Conservation (phyloP, 768 basidiomycete genomes). For the Ramaria rubella region DNA sequence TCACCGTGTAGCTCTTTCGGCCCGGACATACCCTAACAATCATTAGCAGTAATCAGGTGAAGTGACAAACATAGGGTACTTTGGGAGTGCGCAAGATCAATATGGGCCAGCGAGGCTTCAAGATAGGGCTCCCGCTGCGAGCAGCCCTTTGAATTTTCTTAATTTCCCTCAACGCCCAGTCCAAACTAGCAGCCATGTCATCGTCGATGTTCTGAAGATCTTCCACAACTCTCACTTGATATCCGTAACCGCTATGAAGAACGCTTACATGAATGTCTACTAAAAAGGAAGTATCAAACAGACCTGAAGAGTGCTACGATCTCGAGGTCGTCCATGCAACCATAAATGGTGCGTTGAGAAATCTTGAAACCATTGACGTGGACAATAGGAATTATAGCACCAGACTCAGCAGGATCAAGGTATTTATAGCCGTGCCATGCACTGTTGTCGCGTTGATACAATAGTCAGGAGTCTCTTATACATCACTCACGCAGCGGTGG, state of each 20-base stretch:
- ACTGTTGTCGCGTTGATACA: constrained; percentile 19
- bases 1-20: constrained; percentile 63
- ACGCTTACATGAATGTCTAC: constrained; percentile 1
- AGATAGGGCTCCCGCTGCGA: constrained; percentile 64
- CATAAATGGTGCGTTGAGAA: constrained; percentile 82
- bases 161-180: constrained; percentile 74
- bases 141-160: constrained; percentile 74
- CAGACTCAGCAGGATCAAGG: constrained; percentile 83
- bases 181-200: constrained; percentile 73
- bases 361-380: constrained; percentile 90
- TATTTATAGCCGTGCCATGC: constrained; percentile 89
- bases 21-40: constrained; percentile 51
- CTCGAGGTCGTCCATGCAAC: constrained; percentile 88
- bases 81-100: constrained; percentile 84
- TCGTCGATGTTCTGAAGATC: constrained; percentile 60
- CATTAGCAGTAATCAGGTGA: neutral
- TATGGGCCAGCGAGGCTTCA: constrained; percentile 90
- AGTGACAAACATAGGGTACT: constrained; percentile 22
- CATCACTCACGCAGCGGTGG: constrained; percentile 49
- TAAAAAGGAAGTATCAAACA: constrained; percentile 15
- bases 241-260: constrained; percentile 63
- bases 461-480: too few relatives aligned
- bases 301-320: constrained; percentile 68
- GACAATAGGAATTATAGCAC: constrained; percentile 86
- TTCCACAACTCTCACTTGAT: constrained; percentile 79